These are phyloP conservation scores for Solanum ossicruentum DNA, from an alignment of 257 asterid genomes.

Conservation along the genomic window DNA sequence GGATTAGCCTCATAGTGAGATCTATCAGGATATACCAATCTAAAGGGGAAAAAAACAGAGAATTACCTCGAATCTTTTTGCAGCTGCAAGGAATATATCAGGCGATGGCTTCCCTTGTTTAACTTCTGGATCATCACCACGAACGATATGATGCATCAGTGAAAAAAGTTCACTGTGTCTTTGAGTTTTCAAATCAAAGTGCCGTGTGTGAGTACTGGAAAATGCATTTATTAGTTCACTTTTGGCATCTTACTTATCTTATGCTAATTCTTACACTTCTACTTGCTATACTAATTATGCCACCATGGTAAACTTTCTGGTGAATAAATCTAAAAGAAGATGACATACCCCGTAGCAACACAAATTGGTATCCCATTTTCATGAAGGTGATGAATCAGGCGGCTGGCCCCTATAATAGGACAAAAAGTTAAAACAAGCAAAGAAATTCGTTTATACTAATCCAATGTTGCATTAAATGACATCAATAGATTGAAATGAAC, in stretches of 20 bases:
- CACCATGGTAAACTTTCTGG: neutral
- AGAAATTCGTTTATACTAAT: neutral
- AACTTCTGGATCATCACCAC: slow-evolving; percentile 96
- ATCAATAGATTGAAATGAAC: neutral
- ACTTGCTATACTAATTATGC: neutral
- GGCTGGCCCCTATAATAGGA: slow-evolving; percentile 55
- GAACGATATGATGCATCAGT: slow-evolving; percentile 82
- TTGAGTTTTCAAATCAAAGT: slow-evolving; percentile 84
- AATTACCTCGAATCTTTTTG: slow-evolving; percentile 78
- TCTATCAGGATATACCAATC: neutral
- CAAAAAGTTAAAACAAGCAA: neutral
- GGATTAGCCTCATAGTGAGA: neutral
- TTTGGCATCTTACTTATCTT: neutral
- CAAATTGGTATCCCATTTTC: slow-evolving; percentile 74
- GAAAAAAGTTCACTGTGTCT: slow-evolving; percentile 64
- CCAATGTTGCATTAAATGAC: neutral
- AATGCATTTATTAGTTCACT: slow-evolving; percentile 7
- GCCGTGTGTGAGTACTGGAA: slow-evolving; percentile 75
- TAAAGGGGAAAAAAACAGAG: neutral
- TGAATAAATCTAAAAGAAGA: neutral
- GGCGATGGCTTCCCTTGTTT: slow-evolving; percentile 97
- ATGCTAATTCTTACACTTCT: neutral
- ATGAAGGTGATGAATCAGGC: slow-evolving; percentile 70
- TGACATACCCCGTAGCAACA: slow-evolving; percentile 80
- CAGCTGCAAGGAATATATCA: slow-evolving; percentile 82